Evolutionary conservation across 2,329 filamentous ascomycete species (phyloP).

Genomic region (Fusarium tricinctum): DNA sequence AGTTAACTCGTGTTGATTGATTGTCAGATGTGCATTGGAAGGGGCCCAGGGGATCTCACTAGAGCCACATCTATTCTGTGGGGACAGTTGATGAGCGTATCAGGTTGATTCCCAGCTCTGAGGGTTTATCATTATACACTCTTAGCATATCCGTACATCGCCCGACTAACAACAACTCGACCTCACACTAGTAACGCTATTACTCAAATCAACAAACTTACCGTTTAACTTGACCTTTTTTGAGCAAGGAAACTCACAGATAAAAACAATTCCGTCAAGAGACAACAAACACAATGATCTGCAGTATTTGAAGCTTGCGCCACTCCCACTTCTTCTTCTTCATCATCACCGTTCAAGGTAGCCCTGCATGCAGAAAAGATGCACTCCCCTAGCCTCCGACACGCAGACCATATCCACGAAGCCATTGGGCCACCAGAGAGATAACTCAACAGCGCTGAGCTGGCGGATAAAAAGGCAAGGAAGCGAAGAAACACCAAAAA

Average conservation of each 20-base stretch:
- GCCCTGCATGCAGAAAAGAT: conserved; percentile 20
- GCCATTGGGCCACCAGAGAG: conserved; percentile 11
- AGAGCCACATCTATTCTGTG: not conserved
- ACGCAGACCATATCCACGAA: not conserved
- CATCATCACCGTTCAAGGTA: conserved; percentile 6
- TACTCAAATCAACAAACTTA: not conserved
- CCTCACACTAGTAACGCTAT: conserved; percentile 2
- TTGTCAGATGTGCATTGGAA: not conserved
- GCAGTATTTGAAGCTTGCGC: not conserved
- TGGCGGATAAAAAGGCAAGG: conserved; percentile 34
- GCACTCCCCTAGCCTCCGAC: conserved; percentile 12
- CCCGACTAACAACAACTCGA: conserved; percentile 9
- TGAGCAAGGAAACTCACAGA: not conserved
- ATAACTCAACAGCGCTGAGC: conserved; percentile 19
- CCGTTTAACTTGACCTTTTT: not conserved
- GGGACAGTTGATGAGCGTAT: not conserved
- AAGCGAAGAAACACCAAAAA: not conserved
- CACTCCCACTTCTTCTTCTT: not conserved
- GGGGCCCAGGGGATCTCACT: not conserved
- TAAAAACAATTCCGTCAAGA: not conserved
- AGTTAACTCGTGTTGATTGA: no score
- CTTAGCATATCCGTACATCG: conserved; percentile 8
- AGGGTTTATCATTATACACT: conserved; percentile 2
- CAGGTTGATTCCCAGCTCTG: not conserved
- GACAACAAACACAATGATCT: not conserved